Conservation (phyloP, 2,329 filamentous ascomycete species). For the Geosmithia morbida region DNA sequence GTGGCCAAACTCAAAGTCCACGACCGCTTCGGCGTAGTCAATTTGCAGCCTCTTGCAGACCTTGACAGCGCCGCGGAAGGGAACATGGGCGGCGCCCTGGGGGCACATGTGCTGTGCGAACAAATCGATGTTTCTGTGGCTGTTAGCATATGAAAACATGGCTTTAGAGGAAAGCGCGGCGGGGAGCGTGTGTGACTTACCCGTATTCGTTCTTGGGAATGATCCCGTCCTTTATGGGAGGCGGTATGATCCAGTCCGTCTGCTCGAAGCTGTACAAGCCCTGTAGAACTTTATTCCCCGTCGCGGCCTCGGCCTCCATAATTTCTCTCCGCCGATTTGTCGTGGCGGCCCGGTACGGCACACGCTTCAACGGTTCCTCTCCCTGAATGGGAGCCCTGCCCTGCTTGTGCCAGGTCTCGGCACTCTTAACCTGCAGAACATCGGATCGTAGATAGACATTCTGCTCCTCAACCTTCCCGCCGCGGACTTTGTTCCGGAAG, state of each 20-base stretch:
- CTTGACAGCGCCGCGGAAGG: constrained; percentile 59
- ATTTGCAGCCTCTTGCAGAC: constrained; percentile 75
- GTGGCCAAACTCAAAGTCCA: constrained; percentile 91
- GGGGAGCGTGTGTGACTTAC: not conserved
- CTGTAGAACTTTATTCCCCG: constrained; percentile 72
- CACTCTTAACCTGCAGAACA: constrained; percentile 73
- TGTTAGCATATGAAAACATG: constrained; percentile 11
- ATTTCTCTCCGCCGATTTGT: constrained; percentile 77
- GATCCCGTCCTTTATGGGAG: constrained; percentile 66
- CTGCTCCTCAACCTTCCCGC: constrained; percentile 57
- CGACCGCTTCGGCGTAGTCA: constrained; percentile 87
- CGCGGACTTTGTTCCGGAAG: constrained; percentile 64
- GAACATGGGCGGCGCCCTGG: constrained; percentile 66
- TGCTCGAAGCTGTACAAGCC: constrained; percentile 73
- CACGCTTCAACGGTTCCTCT: constrained; percentile 66
- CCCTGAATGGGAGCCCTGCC: constrained; percentile 62
- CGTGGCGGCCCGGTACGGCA: constrained; percentile 84
- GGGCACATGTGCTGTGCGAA: constrained; percentile 93
- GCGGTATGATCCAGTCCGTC: constrained; percentile 90
- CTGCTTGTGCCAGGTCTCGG: constrained; percentile 97
- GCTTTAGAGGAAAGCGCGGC: too few species aligned
- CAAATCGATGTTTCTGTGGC: constrained; percentile 66
- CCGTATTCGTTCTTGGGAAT: constrained; percentile 84
- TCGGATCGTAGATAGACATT: constrained; percentile 70
- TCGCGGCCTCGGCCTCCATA: constrained; percentile 66